phyloP scores from a whole-genome alignment of 139 green algal species.

The Volvox reticuliferus region DNA sequence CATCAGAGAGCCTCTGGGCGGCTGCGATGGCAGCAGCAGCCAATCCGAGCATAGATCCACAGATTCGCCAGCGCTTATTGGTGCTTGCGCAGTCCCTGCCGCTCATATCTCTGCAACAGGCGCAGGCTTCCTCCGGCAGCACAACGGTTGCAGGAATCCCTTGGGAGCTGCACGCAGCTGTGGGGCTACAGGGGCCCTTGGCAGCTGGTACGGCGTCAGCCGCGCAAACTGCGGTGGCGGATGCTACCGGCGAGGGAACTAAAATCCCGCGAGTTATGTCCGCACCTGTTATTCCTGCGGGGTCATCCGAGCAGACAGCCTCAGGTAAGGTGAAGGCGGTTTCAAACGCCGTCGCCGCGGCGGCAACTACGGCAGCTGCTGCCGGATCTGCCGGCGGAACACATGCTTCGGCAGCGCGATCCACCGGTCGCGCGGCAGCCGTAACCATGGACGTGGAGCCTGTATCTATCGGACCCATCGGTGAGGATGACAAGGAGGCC shows the following conservation, averaged over 20 bases:
- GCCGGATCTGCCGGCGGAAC: neutral
- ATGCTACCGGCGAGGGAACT: neutral
- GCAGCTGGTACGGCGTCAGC: too few species aligned
- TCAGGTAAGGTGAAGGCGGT: neutral
- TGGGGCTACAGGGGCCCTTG: too few species aligned
- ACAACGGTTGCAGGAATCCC: too few species aligned
- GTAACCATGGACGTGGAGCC: neutral
- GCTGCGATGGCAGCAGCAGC: neutral
- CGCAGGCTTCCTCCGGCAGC: neutral
- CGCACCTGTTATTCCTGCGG: conserved; percentile 1
- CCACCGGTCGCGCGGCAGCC: neutral
- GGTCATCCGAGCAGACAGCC: neutral
- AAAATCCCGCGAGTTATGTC: conserved; percentile 28
- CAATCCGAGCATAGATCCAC: neutral
- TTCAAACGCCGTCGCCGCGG: neutral
- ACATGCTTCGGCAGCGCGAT: neutral
- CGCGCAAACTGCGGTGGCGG: neutral
- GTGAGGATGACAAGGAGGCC: neutral
- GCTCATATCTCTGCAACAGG: neutral
- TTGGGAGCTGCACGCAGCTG: too few species aligned
- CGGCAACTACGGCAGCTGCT: neutral
- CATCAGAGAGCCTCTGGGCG: neutral
- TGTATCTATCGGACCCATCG: neutral
- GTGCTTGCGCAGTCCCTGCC: neutral
- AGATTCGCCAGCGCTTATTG: neutral